phyloP scores from a whole-genome alignment of 2,329 filamentous ascomycete genomes.

The Hymenoscyphus fructigenus region DNA sequence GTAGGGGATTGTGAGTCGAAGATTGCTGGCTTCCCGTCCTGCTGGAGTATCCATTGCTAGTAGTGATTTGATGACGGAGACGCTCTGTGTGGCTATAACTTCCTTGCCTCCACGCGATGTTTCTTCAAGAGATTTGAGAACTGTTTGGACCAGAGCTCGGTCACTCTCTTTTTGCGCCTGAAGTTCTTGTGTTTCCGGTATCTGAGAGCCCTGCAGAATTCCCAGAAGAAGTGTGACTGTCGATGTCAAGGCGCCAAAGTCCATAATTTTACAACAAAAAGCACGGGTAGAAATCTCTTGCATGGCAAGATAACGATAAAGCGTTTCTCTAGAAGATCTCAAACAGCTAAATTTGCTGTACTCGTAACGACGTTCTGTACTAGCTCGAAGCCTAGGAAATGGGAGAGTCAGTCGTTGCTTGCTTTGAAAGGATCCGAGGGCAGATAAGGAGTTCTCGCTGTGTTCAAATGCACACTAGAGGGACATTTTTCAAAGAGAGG shows the following conservation, averaged over 20 bases:
- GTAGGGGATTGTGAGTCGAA: conserved; percentile 36
- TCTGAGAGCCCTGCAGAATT: conserved; percentile 23
- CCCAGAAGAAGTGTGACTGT: conserved; percentile 33
- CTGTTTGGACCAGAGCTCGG: conserved; percentile 24
- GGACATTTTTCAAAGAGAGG: neutral
- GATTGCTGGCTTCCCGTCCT: conserved; percentile 22
- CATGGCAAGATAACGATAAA: conserved; percentile 31
- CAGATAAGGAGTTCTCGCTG: neutral
- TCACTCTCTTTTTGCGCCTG: conserved; percentile 26
- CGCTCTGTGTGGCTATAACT: conserved; percentile 31
- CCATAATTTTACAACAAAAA: conserved; percentile 34
- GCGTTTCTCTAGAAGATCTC: conserved; percentile 32
- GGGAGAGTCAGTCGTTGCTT: neutral
- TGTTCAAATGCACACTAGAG: neutral
- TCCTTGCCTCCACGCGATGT: conserved; percentile 21
- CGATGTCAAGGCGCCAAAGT: conserved; percentile 34
- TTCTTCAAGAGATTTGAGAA: conserved; percentile 29
- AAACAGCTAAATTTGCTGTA: conserved; percentile 36
- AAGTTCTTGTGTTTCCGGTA: conserved; percentile 17
- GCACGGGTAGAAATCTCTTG: conserved; percentile 20
- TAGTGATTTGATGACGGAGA: conserved; percentile 33
- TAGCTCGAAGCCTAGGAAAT: conserved; percentile 24
- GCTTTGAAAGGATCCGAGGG: neutral
- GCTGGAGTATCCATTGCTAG: conserved; percentile 27
- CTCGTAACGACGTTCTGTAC: conserved; percentile 34